Evolutionary conservation across 192 early-diverging fungal genomes (phyloP).

Genomic region (Gaertneriomyces sp.): DNA sequence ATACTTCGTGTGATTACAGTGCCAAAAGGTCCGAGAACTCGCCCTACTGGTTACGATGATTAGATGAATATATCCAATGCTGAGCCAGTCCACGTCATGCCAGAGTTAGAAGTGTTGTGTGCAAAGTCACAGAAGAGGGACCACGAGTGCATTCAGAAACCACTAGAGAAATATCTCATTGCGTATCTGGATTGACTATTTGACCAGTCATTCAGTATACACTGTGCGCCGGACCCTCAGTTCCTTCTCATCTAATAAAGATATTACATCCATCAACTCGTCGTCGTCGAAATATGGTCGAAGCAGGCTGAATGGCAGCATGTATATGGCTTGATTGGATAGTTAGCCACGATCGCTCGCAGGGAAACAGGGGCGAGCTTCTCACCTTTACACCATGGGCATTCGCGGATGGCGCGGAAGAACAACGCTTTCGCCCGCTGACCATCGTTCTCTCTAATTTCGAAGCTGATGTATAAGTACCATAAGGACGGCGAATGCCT

Average conservation of each 20-base stretch:
- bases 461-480: constrained; percentile 61
- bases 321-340: constrained; percentile 46
- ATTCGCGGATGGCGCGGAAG: constrained; percentile 57
- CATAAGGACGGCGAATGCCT: constrained; percentile 52
- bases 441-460: constrained; percentile 41
- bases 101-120: too few species aligned
- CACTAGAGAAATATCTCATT: too few species aligned
- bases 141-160: too few species aligned
- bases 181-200: too few species aligned
- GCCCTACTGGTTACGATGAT: constrained; percentile 34
- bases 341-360: constrained; percentile 7
- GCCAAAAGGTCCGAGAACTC: constrained; percentile 12
- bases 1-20: constrained; percentile 9
- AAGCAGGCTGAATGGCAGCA: constrained; percentile 49
- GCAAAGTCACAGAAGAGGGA: too few species aligned
- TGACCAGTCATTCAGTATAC: background rate
- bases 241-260: constrained; percentile 66
- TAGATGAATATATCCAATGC: background rate
- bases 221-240: constrained; percentile 42
- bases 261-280: constrained; percentile 51
- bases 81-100: background rate
- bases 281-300: constrained; percentile 36
- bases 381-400: constrained; percentile 69
- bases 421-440: constrained; percentile 49
- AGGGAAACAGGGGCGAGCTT: background rate